Conservation (phyloP, 2,329 filamentous ascomycete genomes). For the Cladobotryum protrusum region DNA sequence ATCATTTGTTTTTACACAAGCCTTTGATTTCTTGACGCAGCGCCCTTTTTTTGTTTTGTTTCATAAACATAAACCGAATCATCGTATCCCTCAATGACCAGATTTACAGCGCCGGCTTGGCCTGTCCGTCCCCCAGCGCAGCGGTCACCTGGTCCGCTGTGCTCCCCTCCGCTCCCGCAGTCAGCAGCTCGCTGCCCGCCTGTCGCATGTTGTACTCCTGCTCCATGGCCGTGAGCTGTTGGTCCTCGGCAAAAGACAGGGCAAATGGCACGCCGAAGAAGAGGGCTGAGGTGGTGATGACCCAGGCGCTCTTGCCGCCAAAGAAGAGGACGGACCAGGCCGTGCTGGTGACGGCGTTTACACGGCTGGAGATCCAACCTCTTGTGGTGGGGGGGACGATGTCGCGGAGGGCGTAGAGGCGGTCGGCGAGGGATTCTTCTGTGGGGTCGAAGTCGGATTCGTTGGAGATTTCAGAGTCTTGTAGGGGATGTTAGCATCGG, state of each 20-base stretch:
- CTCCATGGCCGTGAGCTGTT: slow-evolving; percentile 96
- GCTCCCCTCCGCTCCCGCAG: slow-evolving; percentile 37
- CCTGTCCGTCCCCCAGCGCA: slow-evolving; percentile 40
- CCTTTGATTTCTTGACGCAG: slow-evolving; percentile 8
- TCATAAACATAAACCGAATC: not conserved
- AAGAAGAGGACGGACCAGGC: slow-evolving; percentile 56
- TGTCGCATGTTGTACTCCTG: slow-evolving; percentile 95
- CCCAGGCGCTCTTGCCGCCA: slow-evolving; percentile 82
- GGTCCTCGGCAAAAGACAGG: slow-evolving; percentile 88
- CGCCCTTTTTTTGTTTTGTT: not conserved
- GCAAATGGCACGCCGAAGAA: slow-evolving; percentile 90
- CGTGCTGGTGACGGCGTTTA: slow-evolving; percentile 45
- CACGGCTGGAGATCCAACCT: slow-evolving; percentile 57
- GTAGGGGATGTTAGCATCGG: slow-evolving; percentile 4
- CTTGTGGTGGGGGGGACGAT: slow-evolving; percentile 69
- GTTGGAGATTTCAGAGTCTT: slow-evolving; percentile 82
- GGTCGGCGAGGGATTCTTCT: slow-evolving; percentile 58
- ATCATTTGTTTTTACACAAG: slow-evolving; percentile 12
- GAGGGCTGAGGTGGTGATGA: slow-evolving; percentile 82
- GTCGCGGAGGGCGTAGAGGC: slow-evolving; percentile 66
- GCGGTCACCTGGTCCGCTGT: slow-evolving; percentile 46
- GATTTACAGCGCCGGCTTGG: slow-evolving; percentile 46
- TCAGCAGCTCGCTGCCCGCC: slow-evolving; percentile 68
- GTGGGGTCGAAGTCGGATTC: slow-evolving; percentile 63
- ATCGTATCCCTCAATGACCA: not conserved